Evolutionary conservation across 805 yeast genomes (phyloP), one percentile per base, ranked within the genome.

Genomic region (Ogataea allantospora): DNA sequence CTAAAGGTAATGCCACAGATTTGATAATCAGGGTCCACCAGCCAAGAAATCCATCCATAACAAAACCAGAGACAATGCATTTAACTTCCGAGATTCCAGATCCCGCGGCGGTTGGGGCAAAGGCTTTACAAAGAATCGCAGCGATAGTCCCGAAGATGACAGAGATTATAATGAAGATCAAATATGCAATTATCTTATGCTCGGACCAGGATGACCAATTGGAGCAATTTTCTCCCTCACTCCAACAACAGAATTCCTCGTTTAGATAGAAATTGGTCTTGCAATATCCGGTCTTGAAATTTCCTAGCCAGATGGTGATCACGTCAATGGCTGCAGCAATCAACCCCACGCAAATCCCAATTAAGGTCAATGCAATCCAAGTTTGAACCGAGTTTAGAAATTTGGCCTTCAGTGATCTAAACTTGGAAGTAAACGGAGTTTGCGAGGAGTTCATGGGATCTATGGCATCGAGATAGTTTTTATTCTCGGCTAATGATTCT

Each of bases 11-110:
- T 0, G 95, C 86, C 7, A 88, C 56, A 34, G 88, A 74, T 50
- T 93, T 93, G 37, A 91, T 78, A 1, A 77, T 47, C 16, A 91
- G 65, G 0, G 96, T 88, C 57, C 73, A 67, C 62, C 80, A 71
- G 18, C 81, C 83, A 36, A 93, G 69, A 52, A 91, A 93, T 3
- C 84, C 88, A 17, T 78, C 73, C 67, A 84, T 73, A 18, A 74
- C 77, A 58, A 89, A 95, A 0, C 99, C 99, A 0, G 95, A 80
- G 1, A 89, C 87, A 46, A 93, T 88, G 57, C 93, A 85, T 62
- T 95, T 93, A 57, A 93, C 91, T 62, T 93, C 99, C 11, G 97
- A 84, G 34, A 93, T 95, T 0, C 99, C 99, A 6, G 95, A 85
- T 0, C 99, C 99, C 1, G 98, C 95, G 2, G 99, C 98, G 36